Evolutionary conservation across 2,329 filamentous ascomycete genomes (phyloP), one percentile per base, ranked within the genome.

Genomic region (Drechslerella coelobrocha): DNA sequence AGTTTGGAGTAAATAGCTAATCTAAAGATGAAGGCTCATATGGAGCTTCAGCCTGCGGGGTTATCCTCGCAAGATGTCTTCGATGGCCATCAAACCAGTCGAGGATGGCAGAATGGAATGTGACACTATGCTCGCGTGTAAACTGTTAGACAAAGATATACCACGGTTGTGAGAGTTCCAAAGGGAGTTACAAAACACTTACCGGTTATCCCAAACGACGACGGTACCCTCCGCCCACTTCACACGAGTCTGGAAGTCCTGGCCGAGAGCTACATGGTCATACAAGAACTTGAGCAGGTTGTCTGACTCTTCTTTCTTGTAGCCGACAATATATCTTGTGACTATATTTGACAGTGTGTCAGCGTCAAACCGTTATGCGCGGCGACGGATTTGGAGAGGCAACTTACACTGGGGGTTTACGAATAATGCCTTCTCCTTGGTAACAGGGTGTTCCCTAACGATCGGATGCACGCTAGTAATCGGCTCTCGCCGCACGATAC

Each of bases 241-340:
- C 53, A 96, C 83, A 23, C 89, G 84, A 3, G 83, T 83, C 75
- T 92, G 89, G 78, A 91, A 85, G 76, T 92, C 89, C 53, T 88
- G 85, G 19, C 88, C 88, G 41, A 85, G 83, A 0, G 87, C 88
- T 56, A 91, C 86, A 76, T 92, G 89, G 76, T 91, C 85, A 77
- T 88, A 91, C 14, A 92, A 79, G 81, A 92, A 92, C 76, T 90
- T 90, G 66, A 92, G 82, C 8, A 92, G 81, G 51, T 83, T 83
- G 73, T 95, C 91, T 1, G 88, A 91, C 77, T 96, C 92, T 77
- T 96, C 91, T 77, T 91, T 90, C 80, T 96, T 95, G 76, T 88
- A 85, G 10, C 90, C 91, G 0, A 93, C 85, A 59, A 96, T 93
- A 27, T 87, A 71, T 83, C 90, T 87, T 2, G 90, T 93, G 80